Percentiles rank a stretch among this genome's conserved stretches.
Evolutionary conservation across 208 protist genomes (phyloP).

Genomic region (Trypanosoma conorhini): DNA sequence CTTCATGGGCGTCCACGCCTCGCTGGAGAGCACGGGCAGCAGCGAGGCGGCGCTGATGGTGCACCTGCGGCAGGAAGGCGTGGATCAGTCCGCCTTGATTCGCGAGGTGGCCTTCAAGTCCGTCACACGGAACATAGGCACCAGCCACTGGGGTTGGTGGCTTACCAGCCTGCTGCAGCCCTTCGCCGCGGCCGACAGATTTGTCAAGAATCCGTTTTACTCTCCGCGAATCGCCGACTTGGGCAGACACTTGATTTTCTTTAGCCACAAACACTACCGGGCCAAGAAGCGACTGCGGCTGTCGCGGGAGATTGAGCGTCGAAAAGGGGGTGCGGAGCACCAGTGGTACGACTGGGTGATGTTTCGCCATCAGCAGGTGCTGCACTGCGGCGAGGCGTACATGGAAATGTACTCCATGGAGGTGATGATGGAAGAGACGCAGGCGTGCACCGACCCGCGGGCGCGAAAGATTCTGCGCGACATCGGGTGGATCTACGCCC

Average conservation of each 20-base stretch:
- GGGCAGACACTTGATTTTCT: slow-evolving; percentile 87
- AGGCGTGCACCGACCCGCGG: slow-evolving; percentile 73
- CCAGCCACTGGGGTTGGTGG: slow-evolving; percentile 92
- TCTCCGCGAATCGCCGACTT: slow-evolving; percentile 86
- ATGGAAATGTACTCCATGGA: slow-evolving; percentile 86
- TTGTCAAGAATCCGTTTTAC: slow-evolving; percentile 89
- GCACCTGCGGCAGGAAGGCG: slow-evolving; percentile 75
- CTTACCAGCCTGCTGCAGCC: slow-evolving; percentile 62
- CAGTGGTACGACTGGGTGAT: slow-evolving; percentile 91
- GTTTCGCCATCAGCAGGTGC: slow-evolving; percentile 84
- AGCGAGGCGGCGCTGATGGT: slow-evolving; percentile 45
- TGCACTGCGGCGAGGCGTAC: slow-evolving; percentile 90
- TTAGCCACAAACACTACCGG: slow-evolving; percentile 87
- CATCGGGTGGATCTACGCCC: slow-evolving; percentile 86
- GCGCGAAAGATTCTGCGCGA: slow-evolving; percentile 85
- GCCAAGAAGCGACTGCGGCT: slow-evolving; percentile 70
- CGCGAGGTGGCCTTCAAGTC: slow-evolving; percentile 84
- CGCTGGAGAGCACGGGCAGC: slow-evolving; percentile 50
- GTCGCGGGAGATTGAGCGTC: slow-evolving; percentile 80
- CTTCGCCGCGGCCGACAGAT: slow-evolving; percentile 66
- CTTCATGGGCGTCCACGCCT: slow-evolving; percentile 68
- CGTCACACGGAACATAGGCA: slow-evolving; percentile 82
- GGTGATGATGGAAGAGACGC: slow-evolving; percentile 79
- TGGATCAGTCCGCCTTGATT: slow-evolving; percentile 71
- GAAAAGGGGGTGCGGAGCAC: slow-evolving; percentile 82